Conservation (phyloP, 2,329 filamentous ascomycete genomes). For the Pseudonectria buxi region DNA sequence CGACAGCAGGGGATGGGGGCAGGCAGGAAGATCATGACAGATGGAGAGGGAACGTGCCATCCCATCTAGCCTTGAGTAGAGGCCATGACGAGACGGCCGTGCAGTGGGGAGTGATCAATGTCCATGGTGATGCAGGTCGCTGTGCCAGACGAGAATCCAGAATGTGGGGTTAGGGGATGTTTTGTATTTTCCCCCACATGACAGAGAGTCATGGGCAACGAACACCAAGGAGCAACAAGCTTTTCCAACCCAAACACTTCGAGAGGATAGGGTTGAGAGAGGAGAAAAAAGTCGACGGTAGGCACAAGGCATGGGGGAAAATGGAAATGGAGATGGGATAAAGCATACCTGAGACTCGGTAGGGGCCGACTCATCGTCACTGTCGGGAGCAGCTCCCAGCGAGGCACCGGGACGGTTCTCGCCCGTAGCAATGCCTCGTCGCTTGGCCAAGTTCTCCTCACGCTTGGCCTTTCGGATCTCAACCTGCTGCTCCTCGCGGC, state of each 20-base stretch:
- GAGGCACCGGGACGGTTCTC: conserved; percentile 74
- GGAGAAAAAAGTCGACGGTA: neutral
- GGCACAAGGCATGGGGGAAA: conserved; percentile 1
- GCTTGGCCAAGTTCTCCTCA: conserved; percentile 97
- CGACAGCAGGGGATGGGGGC: conserved; percentile 5
- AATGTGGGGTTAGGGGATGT: conserved; percentile 2
- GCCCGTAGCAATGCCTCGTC: conserved; percentile 82
- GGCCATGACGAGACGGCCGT: conserved; percentile 5
- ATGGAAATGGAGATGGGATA: conserved; percentile 8
- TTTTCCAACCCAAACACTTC: neutral
- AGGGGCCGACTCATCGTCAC: conserved; percentile 91
- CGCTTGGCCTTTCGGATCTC: conserved; percentile 98
- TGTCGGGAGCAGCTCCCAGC: conserved; percentile 84
- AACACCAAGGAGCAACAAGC: neutral
- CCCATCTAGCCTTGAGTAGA: neutral
- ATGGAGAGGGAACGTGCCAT: too few species aligned
- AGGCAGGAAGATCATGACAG: conserved; percentile 1
- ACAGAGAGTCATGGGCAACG: neutral
- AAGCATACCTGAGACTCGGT: conserved; percentile 85
- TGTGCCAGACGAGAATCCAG: neutral
- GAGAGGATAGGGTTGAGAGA: neutral
- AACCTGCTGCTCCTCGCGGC: conserved; percentile 97
- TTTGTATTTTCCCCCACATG: conserved; percentile 1
- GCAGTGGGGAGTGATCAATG: neutral
- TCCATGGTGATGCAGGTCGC: neutral